Base-by-base conservation (phyloP, 73 alveolate genomes). In the Stentor roeselii region DNA sequence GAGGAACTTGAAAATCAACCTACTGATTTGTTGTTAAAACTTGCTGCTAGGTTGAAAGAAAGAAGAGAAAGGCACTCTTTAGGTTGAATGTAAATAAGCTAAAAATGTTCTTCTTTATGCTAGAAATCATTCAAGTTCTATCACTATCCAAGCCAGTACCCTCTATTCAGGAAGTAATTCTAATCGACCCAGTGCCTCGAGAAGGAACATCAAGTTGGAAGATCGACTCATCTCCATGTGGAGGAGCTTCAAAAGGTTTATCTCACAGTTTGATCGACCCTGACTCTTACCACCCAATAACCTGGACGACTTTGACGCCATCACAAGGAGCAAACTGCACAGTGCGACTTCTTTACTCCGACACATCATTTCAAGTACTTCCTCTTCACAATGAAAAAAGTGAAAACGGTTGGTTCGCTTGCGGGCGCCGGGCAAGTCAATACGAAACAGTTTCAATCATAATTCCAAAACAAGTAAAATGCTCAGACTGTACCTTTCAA, bases 181-280 rank as follows among this genome's bases (percentile, higher is more conserved):
- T 67, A 30, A 67, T 67, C 21, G 80, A 67, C 41, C 80, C 80
- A 2, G 41, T 67, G n/a, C 80, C 80, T 27, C 21, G 80, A 67
- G 1, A 14, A 30, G 80, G 34, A 11, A 21, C 80, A 6, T 50
- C 67, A 32, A 15, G 42, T 1, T 27, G 41, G 1, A 11, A 27
- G 14, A 30, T 67, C 11, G 80, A 32, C 80, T 27, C 11, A 21
- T 21, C 50, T 2, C 80, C 80, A 27, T 67, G 80, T 67, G 80
- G 80, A 30, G n/a, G 41, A 11, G n/a, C 80, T 27, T 27, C 50
- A 67, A n/a, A 67, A 67, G 80, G 80, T 21, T 11, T 11, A 32
- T 67, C 80, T 2, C 80, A 67, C 41, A 21, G n/a, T 21, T 2
- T 67, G 34, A 21, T 32, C 21, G 80, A 67, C 21, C 80, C 80